Evolutionary conservation across 331 rosid species (phyloP).

Genomic region (Rosa hybrid): DNA sequence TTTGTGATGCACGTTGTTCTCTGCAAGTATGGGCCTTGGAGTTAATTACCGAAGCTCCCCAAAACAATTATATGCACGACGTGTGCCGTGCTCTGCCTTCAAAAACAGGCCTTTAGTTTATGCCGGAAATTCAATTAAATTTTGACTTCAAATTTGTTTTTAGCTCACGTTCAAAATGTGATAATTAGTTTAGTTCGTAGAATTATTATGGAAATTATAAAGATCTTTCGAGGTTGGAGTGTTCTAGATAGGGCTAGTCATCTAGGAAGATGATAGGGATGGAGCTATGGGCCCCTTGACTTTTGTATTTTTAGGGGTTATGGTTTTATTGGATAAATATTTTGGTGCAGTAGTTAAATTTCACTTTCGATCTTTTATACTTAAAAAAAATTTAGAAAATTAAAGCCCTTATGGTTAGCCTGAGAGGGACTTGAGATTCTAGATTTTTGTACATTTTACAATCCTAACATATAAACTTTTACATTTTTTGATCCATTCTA

Average conservation of each 20-base stretch:
- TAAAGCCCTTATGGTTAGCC: too few relatives aligned
- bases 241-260: neutral
- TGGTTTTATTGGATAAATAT: too few relatives aligned
- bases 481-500: too few relatives aligned
- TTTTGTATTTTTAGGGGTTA: too few relatives aligned
- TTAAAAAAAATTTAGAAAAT: too few relatives aligned
- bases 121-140: neutral
- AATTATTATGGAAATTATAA: neutral
- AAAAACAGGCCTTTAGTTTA: too few relatives aligned
- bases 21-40: neutral
- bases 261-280: neutral
- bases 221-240: neutral
- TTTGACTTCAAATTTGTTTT: neutral
- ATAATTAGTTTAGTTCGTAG: neutral
- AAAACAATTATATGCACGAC: neutral
- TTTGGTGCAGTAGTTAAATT: too few relatives aligned
- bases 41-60: neutral
- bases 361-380: fast-evolving
- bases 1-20: neutral
- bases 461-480: too few relatives aligned
- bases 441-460: too few relatives aligned
- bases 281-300: neutral
- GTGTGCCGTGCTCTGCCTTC: neutral
- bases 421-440: too few relatives aligned
- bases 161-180: neutral